Percentiles rank a stretch among this genome's conserved stretches.
phyloP scores from a whole-genome alignment of 495 filamentous ascomycete genomes.

The Massariosphaeria phaeospora region DNA sequence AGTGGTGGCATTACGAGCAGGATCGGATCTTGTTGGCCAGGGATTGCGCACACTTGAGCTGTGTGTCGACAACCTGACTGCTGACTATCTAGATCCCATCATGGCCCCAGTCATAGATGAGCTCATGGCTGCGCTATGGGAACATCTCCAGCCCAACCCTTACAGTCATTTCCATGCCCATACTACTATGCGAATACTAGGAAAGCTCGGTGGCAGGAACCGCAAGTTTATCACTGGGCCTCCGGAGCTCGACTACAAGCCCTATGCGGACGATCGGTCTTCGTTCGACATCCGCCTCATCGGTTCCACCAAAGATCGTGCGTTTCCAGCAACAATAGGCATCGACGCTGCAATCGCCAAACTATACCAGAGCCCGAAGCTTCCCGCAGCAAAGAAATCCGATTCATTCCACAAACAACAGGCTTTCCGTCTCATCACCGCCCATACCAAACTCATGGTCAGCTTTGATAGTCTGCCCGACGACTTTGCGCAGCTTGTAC shows the following conservation, averaged over 20 bases:
- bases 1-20: conserved; percentile 85
- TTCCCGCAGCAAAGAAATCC: conserved; percentile 59
- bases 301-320: conserved; percentile 77
- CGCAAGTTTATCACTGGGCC: conserved; percentile 89
- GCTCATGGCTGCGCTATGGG: conserved; percentile 92
- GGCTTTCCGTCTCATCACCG: conserved; percentile 75
- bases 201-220: conserved; percentile 93
- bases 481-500: conserved; percentile 75
- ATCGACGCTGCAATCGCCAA: conserved; percentile 85
- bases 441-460: conserved; percentile 84
- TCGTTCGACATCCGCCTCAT: conserved; percentile 85
- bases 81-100: conserved; percentile 96
- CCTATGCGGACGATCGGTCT: conserved; percentile 77
- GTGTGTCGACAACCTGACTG: conserved; percentile 96
- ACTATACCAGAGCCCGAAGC: conserved; percentile 70
- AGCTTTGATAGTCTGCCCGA: conserved; percentile 84
- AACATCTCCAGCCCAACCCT: conserved; percentile 83
- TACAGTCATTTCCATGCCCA: conserved; percentile 97
- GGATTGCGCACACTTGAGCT: conserved; percentile 90
- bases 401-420: conserved; percentile 90
- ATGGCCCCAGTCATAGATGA: conserved; percentile 99
- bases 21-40: conserved; percentile 89
- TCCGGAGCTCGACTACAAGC: conserved; percentile 69
- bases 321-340: conserved; percentile 79
- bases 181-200: conserved; percentile 96